Base-by-base conservation (phyloP, 129 eudicot genomes). In the Arctium minus region DNA sequence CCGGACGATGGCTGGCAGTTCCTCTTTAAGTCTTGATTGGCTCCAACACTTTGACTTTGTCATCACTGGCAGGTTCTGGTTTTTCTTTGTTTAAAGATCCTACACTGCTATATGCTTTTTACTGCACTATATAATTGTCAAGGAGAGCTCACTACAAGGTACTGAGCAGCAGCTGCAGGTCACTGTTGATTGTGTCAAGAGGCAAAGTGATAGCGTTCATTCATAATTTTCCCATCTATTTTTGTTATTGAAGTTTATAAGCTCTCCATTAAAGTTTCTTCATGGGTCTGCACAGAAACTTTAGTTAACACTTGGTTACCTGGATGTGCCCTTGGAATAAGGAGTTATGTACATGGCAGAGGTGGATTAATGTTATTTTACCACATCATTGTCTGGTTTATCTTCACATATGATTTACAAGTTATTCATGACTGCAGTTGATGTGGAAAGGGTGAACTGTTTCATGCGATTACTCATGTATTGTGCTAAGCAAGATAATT, bases 41-140 rank as follows among this genome's bases (percentile, higher is more conserved):
- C 97, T 96, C 48, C 86, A 86, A 81, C 90, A 93, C 87, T 96
- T 96, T 72, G 97, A 96, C 83, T 89, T 96, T 82, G 92, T 96
- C 86, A 93, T 96, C 88, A 96, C 99, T 85, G 99, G 99, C 84
- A 96, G 99, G 99, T 96, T 42, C 67, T 37, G 22, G 40, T 82
- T 82, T 79, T 87, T 68, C 36, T 83, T 78, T 71, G 31, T 69
- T 76, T 3, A 75, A 74, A 82, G 17, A 27, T 50, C 15, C 60
- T 80, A 2, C 35, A 50, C 44, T 79, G 65, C 40, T 27, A 39
- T 48, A 50, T 80, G 69, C 37, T 80, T 80, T 18, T 77, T 35
- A 62, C 37, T 37, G n/a, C 22, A 22, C 15, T 35, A 71, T 31
- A 71, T 71, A 62, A n/a, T 62, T 18, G 27, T 15, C 29, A 17